Evolutionary conservation across 805 yeast genomes (phyloP).

Genomic region (Danielozyma ontarioensis): DNA sequence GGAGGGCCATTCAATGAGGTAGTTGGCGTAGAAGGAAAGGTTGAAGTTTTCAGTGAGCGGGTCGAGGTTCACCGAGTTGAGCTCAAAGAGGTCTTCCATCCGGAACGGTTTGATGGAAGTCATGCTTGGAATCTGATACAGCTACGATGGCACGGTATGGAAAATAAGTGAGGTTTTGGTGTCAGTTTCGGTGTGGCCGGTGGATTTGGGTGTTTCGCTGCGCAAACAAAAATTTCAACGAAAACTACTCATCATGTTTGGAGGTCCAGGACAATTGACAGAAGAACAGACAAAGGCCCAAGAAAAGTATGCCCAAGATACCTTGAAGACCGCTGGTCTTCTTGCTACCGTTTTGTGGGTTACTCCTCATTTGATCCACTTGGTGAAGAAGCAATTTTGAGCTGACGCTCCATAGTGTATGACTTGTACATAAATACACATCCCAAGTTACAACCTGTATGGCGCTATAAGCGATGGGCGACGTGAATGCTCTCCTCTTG

Average conservation of each 20-base stretch:
- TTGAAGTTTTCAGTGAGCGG: constrained; percentile 90
- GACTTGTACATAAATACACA: background rate
- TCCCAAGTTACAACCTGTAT: too few relatives aligned
- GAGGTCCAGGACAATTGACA: constrained; percentile 47
- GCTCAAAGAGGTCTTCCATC: constrained; percentile 72
- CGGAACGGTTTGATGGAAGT: constrained; percentile 85
- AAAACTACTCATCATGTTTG: constrained; percentile 35
- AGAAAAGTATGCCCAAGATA: constrained; percentile 55
- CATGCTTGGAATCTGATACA: too few relatives aligned
- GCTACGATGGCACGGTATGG: too few relatives aligned
- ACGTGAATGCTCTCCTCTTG: too few relatives aligned
- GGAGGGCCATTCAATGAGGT: constrained; percentile 82
- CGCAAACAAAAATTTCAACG: background rate
- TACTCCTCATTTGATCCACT: constrained; percentile 52
- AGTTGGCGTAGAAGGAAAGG: constrained; percentile 75
- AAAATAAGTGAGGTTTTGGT: too few relatives aligned
- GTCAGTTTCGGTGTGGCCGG: too few relatives aligned
- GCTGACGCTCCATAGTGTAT: background rate
- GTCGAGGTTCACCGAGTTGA: constrained; percentile 78
- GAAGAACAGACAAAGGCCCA: constrained; percentile 67
- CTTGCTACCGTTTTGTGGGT: constrained; percentile 63
- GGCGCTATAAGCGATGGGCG: too few relatives aligned
- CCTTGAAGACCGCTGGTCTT: constrained; percentile 54
- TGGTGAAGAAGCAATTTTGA: constrained; percentile 44
- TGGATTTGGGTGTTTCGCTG: background rate